Evolutionary conservation across 2,329 filamentous ascomycete genomes (phyloP).

Genomic region (Lecanicillium sp.): DNA sequence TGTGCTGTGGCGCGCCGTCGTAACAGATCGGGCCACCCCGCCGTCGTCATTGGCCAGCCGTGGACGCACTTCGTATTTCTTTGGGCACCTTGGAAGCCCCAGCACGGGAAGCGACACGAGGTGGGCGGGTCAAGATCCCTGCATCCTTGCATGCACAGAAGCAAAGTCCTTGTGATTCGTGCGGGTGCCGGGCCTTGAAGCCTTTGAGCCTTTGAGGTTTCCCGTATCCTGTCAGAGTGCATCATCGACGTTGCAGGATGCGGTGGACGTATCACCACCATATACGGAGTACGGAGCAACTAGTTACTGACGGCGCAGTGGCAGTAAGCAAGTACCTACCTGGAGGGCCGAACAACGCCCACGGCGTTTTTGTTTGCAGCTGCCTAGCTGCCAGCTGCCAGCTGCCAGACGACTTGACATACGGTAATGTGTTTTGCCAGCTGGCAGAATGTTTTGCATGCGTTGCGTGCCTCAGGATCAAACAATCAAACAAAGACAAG

Average conservation of each 20-base stretch:
- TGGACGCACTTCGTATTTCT: constrained; percentile 10
- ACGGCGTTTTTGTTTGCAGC: constrained; percentile 1
- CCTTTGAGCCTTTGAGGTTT: neutral
- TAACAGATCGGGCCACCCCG: constrained; percentile 7
- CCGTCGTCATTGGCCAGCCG: neutral
- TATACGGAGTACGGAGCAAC: no score
- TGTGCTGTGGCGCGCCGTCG: neutral
- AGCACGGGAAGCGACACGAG: constrained; percentile 9
- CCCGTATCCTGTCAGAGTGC: constrained; percentile 1
- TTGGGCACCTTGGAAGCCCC: neutral
- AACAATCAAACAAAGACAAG: no score
- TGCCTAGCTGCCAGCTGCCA: no score
- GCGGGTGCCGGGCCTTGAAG: neutral
- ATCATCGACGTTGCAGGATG: constrained; percentile 3
- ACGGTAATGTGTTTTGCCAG: constrained; percentile 1
- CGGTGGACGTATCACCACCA: no score
- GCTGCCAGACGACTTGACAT: constrained; percentile 5
- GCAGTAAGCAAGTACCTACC: neutral
- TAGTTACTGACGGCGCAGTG: no score
- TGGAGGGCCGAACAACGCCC: neutral
- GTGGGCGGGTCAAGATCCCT: constrained; percentile 3
- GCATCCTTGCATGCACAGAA: neutral
- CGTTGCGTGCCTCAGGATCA: constrained; percentile 2
- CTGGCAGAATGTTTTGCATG: neutral
- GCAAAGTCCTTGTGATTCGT: constrained; percentile 2